Evolutionary conservation across 768 basidiomycete species (phyloP).

Genomic region (Cantharellus anzutake): DNA sequence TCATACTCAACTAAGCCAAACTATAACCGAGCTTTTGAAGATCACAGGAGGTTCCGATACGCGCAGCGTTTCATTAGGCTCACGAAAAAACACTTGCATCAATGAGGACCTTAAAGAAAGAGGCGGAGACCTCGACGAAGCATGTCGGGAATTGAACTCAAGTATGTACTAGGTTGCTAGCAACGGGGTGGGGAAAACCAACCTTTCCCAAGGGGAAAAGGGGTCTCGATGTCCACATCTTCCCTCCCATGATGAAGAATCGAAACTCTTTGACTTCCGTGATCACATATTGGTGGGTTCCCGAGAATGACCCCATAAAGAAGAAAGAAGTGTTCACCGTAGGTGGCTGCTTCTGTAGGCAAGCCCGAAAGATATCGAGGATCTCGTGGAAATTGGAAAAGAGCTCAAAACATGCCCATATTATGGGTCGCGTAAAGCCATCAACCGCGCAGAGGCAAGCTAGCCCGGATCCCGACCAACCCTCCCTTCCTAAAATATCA

Average conservation of each 20-base stretch:
- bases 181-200: too few species aligned
- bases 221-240: constrained; percentile 59
- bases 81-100: constrained; percentile 83
- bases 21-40: constrained; percentile 65
- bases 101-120: constrained; percentile 54
- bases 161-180: constrained; percentile 24
- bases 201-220: constrained; percentile 12
- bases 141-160: constrained; percentile 60
- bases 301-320: constrained; percentile 2
- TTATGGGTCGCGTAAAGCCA: constrained; percentile 75
- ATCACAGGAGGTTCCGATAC: constrained; percentile 23
- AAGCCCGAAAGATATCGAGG: constrained; percentile 84
- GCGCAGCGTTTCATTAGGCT: constrained; percentile 71
- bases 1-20: constrained; percentile 86
- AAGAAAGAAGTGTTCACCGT: neutral
- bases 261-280: constrained; percentile 56
- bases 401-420: constrained; percentile 68
- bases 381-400: constrained; percentile 57
- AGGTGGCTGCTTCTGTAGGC: constrained; percentile 30
- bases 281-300: constrained; percentile 63
- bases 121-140: constrained; percentile 59
- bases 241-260: constrained; percentile 49
- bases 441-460: constrained; percentile 73
- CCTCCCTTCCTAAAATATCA: constrained; percentile 1
- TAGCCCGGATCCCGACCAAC: neutral